Percentiles rank a stretch among this genome's conserved stretches.
These are phyloP conservation scores for Stemphylium lycopersici DNA, from an alignment of 2,329 filamentous ascomycete genomes.

Conservation along the genomic window DNA sequence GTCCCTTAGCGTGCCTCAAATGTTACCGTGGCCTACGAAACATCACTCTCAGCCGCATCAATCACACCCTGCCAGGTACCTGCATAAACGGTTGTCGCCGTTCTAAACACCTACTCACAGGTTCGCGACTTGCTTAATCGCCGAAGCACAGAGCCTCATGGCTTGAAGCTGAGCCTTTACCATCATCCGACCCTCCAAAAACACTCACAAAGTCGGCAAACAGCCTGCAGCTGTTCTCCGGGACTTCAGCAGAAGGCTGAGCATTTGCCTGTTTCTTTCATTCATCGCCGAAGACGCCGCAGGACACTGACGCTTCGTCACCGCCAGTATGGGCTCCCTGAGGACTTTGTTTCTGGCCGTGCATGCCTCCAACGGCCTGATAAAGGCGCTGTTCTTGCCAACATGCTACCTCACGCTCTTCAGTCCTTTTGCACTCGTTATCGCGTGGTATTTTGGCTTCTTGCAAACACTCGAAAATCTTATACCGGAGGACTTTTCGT, in stretches of 20 bases:
- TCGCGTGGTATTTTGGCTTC: conserved; percentile 33
- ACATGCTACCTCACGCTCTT: conserved; percentile 38
- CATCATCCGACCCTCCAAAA: conserved; percentile 6
- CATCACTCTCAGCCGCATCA: conserved; percentile 15
- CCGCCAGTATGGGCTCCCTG: conserved; percentile 36
- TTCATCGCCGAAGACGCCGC: conserved; percentile 9
- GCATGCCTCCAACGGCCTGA: conserved; percentile 40
- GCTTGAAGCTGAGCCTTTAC: conserved; percentile 11
- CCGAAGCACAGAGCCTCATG: conserved; percentile 16
- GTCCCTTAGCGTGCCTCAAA: conserved; percentile 6
- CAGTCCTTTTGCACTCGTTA: conserved; percentile 38
- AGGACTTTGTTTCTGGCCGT: conserved; percentile 43
- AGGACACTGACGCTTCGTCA: conserved; percentile 8
- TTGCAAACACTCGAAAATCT: conserved; percentile 23
- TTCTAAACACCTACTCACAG: neutral
- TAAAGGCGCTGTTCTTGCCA: conserved; percentile 45
- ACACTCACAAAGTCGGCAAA: conserved; percentile 3
- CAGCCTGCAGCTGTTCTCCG: conserved; percentile 1
- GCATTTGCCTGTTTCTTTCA: conserved; percentile 10
- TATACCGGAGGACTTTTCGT: conserved; percentile 32
- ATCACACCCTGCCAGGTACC: conserved; percentile 15
- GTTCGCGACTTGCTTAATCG: conserved; percentile 1
- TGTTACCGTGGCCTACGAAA: conserved; percentile 14
- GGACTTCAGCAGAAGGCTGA: conserved; percentile 1
- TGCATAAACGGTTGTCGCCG: conserved; percentile 3